Conservation (phyloP, 1,284 basidiomycete genomes). For the Schizophyllum commune region DNA sequence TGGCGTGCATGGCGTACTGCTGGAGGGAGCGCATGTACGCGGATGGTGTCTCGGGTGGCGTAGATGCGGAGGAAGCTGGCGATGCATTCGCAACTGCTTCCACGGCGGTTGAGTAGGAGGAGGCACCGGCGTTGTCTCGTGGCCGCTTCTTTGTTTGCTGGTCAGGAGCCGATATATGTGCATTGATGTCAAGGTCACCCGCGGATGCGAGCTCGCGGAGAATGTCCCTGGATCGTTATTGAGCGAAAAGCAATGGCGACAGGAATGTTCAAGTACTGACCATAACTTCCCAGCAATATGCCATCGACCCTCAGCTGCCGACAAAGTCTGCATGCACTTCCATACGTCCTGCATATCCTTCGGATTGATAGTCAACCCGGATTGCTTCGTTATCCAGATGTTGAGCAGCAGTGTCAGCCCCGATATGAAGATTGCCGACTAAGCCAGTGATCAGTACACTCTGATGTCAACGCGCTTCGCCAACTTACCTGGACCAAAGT, state of each 20-base stretch:
- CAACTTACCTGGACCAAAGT: background rate
- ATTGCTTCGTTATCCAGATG: background rate
- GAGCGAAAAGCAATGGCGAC: background rate
- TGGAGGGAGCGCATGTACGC: background rate
- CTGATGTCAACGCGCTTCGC: background rate
- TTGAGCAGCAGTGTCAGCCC: background rate
- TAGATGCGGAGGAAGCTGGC: background rate
- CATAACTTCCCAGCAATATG: background rate
- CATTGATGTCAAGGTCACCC: background rate
- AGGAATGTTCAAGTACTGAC: background rate
- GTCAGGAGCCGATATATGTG: background rate
- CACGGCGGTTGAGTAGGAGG: too few relatives aligned
- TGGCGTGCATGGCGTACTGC: background rate
- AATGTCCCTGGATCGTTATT: background rate
- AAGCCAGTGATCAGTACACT: background rate
- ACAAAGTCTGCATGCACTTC: background rate
- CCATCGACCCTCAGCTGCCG: background rate
- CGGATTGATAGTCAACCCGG: background rate
- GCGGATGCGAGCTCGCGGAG: background rate
- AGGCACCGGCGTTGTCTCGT: background rate
- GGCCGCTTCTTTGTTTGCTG: background rate
- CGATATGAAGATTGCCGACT: background rate
- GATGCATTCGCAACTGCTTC: background rate
- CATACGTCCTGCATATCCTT: constrained; percentile 43
- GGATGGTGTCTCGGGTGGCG: too few relatives aligned